Conservation (phyloP, 345 rosid species). For the Citrus medica region DNA sequence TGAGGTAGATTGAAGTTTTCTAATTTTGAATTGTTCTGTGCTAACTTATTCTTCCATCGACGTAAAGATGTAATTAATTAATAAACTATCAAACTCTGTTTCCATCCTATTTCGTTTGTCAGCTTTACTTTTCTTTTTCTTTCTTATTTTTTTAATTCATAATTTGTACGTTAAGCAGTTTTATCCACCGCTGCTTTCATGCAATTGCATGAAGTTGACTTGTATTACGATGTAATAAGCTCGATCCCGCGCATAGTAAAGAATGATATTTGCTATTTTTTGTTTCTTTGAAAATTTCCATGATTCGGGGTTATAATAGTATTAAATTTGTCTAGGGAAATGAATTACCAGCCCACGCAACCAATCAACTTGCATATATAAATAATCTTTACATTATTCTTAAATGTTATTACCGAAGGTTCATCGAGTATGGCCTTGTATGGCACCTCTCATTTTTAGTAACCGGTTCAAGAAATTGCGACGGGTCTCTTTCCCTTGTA, state of each 20-base stretch:
- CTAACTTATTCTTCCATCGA: background rate
- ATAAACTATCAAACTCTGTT: background rate
- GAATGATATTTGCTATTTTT: background rate
- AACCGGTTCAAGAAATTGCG: background rate
- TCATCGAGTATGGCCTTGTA: background rate
- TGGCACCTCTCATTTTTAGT: background rate
- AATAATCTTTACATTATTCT: no score
- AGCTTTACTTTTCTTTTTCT: background rate
- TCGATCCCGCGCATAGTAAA: background rate
- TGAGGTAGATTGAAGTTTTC: slow-evolving; percentile 1
- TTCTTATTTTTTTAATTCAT: no score
- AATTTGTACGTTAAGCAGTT: background rate
- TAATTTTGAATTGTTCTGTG: background rate
- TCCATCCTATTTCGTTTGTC: background rate
- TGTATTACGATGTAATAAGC: background rate
- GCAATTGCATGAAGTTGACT: background rate
- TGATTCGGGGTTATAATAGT: background rate
- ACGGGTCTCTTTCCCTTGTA: background rate
- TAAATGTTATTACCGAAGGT: background rate
- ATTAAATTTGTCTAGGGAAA: background rate
- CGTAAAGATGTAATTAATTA: background rate
- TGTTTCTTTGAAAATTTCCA: background rate
- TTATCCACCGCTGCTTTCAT: background rate
- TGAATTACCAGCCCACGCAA: background rate
- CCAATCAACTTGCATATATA: background rate